Evolutionary conservation across 2,329 filamentous ascomycete species (phyloP), one percentile per base, ranked within the genome.

Genomic region (Malbranchea zuffiana): DNA sequence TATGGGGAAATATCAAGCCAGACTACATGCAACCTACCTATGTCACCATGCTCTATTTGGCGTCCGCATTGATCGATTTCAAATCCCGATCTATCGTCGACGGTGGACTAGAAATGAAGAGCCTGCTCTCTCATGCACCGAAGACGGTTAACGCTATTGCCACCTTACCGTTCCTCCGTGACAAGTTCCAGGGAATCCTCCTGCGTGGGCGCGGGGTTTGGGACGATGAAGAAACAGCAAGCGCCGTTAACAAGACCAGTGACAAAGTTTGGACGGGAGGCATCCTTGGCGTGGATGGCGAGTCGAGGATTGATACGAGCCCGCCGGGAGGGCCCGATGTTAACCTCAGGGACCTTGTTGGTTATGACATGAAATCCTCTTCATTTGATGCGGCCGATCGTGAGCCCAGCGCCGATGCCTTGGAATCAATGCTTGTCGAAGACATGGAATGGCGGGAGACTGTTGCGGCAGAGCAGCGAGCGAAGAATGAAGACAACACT

Each of bases 1-100:
- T 57, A 25, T 63, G 60, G 58, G 51, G 43, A 24, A 54, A 55
- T 19, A 47, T 63, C 3, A 44, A 59, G 16, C 62, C 61, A 2
- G 56, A 54, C 16, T 59, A 60, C 38, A 54, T 63, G 48, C 57
- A 61, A 37, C 65, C 65, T 10, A 59, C 59, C 5, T 67, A 68
- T 47, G 41, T 56, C 21, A 60, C 62, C 7, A 57, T 66, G 47
- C 55, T 67, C 10, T 56, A 62, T 39, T 50, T 68, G 16, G 61
- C 61, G 10, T 50, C 57, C n/a, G 53, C 58, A 6, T 47, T 66
- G 20, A 50, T 55, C 20, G 50, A 59, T 36, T 49, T 61, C 26
- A 57, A 58, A 24, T 50, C 51, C 11, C 50, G 49, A 19, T 62
- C 57, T 37, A 53, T 63, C 23, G 26, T 44, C 10, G 50, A 55